A percentile compares a stretch with the other conserved stretches of the same genome.
These are phyloP conservation scores for Talaromyces pinophilus DNA, from an alignment of 2,329 filamentous ascomycete species.

Conservation along the genomic window DNA sequence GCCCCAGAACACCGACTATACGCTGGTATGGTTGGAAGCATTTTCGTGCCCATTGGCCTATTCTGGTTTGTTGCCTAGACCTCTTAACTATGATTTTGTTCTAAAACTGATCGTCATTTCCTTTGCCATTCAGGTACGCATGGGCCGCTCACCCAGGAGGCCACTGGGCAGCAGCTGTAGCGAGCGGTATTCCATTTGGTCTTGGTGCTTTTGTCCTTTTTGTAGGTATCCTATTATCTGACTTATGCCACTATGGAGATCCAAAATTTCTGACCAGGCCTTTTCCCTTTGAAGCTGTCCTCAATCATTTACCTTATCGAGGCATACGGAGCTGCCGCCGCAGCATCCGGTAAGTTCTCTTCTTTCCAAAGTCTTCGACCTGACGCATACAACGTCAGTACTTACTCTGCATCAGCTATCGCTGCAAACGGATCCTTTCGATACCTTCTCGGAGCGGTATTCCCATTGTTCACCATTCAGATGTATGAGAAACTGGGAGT, in stretches of 20 bases:
- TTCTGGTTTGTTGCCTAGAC: conserved; percentile 19
- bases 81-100: neutral
- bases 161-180: conserved; percentile 16
- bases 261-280: conserved; percentile 1
- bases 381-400: neutral
- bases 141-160: conserved; percentile 14
- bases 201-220: conserved; percentile 23
- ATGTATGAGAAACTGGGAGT: conserved; percentile 42
- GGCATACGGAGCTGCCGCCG: conserved; percentile 17
- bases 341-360: conserved; percentile 20
- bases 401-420: conserved; percentile 16
- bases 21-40: conserved; percentile 26
- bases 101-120: neutral
- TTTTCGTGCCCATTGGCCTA: conserved; percentile 27
- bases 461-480: conserved; percentile 38
- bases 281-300: neutral
- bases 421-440: conserved; percentile 22
- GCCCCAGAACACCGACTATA: conserved; percentile 30
- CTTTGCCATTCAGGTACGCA: conserved; percentile 21
- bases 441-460: conserved; percentile 34
- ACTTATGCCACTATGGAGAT: neutral
- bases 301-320: conserved; percentile 22
- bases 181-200: conserved; percentile 22
- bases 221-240: neutral
- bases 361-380: neutral